Conservation (phyloP, 495 filamentous ascomycete species). For the Parmelia sp. region DNA sequence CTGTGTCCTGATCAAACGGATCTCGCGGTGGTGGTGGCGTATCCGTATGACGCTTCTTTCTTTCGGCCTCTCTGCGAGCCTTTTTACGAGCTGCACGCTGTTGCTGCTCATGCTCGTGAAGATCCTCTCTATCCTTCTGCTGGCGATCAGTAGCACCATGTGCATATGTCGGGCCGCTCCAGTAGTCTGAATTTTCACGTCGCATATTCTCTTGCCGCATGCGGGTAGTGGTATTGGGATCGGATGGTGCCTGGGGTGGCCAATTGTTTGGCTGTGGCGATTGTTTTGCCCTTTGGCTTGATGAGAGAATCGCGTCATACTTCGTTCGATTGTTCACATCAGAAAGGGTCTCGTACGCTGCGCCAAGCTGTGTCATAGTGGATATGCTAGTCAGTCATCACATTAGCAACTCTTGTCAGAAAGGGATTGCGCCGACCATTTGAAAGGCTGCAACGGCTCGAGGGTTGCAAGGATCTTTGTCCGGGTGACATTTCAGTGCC, state of each 20-base stretch:
- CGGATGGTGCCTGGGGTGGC: not conserved
- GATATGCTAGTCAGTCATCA: not conserved
- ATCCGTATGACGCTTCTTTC: not conserved
- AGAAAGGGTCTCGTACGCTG: slow-evolving; percentile 7
- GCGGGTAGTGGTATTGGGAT: not conserved
- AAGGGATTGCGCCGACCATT: not conserved
- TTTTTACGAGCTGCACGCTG: not conserved
- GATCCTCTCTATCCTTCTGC: not conserved
- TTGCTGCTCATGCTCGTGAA: not conserved
- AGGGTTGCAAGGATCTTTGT: slow-evolving; percentile 12
- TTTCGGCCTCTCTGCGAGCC: slow-evolving; percentile 1
- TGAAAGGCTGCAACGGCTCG: slow-evolving; percentile 5
- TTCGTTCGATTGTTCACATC: not conserved
- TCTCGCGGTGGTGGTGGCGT: not conserved
- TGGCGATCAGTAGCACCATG: not conserved
- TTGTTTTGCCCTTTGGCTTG: not conserved
- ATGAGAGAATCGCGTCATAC: slow-evolving; percentile 11
- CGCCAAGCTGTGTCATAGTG: not conserved
- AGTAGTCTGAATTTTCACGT: not conserved
- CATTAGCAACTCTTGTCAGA: not conserved
- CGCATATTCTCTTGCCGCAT: not conserved
- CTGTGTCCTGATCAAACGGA: not conserved
- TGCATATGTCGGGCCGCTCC: not conserved
- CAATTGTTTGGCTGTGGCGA: not conserved
- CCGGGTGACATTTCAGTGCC: slow-evolving; percentile 2